phyloP scores from a whole-genome alignment of 495 filamentous ascomycete species.

The Aspergillus egyptiacus region DNA sequence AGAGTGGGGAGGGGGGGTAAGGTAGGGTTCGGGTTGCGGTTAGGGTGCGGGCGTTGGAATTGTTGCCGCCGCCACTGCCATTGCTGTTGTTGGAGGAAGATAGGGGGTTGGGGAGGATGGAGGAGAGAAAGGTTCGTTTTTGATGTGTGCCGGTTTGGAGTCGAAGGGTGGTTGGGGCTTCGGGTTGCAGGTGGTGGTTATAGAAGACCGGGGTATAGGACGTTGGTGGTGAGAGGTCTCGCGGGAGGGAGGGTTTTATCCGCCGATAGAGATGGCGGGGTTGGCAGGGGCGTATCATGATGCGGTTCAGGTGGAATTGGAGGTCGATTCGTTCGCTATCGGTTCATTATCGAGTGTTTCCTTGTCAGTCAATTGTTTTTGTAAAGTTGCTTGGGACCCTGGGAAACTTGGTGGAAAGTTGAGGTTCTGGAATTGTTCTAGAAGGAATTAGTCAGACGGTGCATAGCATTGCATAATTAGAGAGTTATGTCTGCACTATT shows the following conservation, averaged over 20 bases:
- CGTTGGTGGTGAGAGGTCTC: background rate
- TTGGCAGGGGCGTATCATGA: background rate
- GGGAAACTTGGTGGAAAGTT: background rate
- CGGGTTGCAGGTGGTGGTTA: conserved; percentile 3
- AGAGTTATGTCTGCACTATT: background rate
- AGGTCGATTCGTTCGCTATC: background rate
- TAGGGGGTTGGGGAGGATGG: conserved; percentile 23
- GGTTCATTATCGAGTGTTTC: conserved; percentile 2
- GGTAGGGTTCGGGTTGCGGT: conserved; percentile 72
- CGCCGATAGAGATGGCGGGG: background rate
- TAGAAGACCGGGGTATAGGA: background rate
- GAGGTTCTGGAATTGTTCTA: conserved; percentile 6
- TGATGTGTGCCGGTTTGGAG: conserved; percentile 2
- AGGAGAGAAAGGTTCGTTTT: conserved; percentile 31
- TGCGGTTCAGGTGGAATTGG: background rate
- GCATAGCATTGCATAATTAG: background rate
- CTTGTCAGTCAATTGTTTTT: background rate
- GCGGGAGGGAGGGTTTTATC: background rate
- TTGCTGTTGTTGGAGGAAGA: background rate
- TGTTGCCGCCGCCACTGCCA: conserved; percentile 22
- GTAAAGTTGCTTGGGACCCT: too few relatives aligned
- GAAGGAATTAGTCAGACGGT: conserved; percentile 1
- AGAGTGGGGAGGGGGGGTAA: conserved; percentile 64
- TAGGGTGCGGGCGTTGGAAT: conserved; percentile 45
- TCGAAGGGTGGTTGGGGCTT: conserved; percentile 8